phyloP scores from a whole-genome alignment of 2,329 filamentous ascomycete genomes.

The Talaromyces sp. region DNA sequence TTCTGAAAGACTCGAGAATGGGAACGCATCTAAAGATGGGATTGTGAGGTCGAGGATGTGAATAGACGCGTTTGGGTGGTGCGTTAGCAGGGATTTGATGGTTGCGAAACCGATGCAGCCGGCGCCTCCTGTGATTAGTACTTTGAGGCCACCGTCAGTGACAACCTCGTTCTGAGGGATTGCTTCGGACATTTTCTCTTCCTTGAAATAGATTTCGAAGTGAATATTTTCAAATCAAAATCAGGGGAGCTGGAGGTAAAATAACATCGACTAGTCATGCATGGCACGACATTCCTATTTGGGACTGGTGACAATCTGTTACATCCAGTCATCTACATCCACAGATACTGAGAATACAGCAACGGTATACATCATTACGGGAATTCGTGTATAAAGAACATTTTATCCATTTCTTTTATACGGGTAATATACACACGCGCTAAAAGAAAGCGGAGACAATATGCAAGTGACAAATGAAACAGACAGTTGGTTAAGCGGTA shows the following conservation, averaged over 20 bases:
- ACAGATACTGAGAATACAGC: too few relatives aligned
- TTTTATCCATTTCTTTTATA: conserved; percentile 28
- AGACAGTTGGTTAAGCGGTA: conserved; percentile 18
- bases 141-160: not conserved
- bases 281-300: conserved; percentile 8
- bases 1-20: not conserved
- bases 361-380: too few relatives aligned
- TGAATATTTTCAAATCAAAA: not conserved
- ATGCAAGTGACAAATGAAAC: conserved; percentile 31
- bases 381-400: not conserved
- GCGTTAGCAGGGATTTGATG: conserved; percentile 8
- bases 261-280: not conserved
- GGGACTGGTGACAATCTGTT: not conserved
- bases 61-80: not conserved
- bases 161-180: not conserved
- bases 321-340: not conserved
- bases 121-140: conserved; percentile 13
- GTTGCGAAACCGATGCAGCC: conserved; percentile 14
- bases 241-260: not conserved
- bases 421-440: conserved; percentile 42
- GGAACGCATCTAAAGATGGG: not conserved
- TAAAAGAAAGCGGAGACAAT: conserved; percentile 36
- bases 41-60: conserved; percentile 11
- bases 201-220: not conserved
- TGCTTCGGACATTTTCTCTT: not conserved